Percentiles rank a stretch among this genome's conserved stretches.
phyloP scores from a whole-genome alignment of 192 early-diverging fungal species.

The Coemansia sp. region DNA sequence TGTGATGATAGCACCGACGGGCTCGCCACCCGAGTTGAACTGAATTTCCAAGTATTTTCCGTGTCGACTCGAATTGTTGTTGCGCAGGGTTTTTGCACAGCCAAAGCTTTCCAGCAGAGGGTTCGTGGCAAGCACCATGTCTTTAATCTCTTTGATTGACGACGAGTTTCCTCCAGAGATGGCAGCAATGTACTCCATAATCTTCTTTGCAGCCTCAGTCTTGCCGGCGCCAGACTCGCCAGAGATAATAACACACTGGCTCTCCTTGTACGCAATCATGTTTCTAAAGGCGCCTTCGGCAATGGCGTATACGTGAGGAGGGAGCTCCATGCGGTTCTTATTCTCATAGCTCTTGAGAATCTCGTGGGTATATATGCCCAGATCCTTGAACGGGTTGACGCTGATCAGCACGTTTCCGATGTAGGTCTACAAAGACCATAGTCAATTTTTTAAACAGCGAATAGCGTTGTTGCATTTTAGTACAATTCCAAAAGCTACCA shows the following conservation, averaged over 20 bases:
- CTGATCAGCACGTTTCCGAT: constrained; percentile 87
- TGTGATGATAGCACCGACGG: constrained; percentile 94
- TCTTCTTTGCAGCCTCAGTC: constrained; percentile 89
- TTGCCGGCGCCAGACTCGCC: constrained; percentile 95
- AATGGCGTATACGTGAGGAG: constrained; percentile 98
- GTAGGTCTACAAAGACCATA: constrained; percentile 64
- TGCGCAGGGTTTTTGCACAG: constrained; percentile 96
- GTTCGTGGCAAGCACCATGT: constrained; percentile 99
- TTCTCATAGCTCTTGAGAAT: constrained; percentile 85
- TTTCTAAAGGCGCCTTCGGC: constrained; percentile 88
- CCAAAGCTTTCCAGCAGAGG: constrained; percentile 98
- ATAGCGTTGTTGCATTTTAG: not conserved
- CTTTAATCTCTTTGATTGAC: constrained; percentile 90
- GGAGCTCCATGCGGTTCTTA: constrained; percentile 81
- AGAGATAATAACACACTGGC: constrained; percentile 98
- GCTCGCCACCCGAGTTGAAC: constrained; percentile 89
- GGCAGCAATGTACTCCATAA: constrained; percentile 98
- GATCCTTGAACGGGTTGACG: constrained; percentile 96
- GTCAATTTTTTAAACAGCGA: too few species aligned
- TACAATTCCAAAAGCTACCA: not conserved
- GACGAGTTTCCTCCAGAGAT: constrained; percentile 77
- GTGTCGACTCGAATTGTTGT: constrained; percentile 98
- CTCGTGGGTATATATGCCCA: constrained; percentile 91
- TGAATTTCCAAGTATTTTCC: constrained; percentile 99
- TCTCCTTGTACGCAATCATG: constrained; percentile 98